Evolutionary conservation across 306 rosid genomes (phyloP).

Genomic region (Sphenostylis stenocarpa): DNA sequence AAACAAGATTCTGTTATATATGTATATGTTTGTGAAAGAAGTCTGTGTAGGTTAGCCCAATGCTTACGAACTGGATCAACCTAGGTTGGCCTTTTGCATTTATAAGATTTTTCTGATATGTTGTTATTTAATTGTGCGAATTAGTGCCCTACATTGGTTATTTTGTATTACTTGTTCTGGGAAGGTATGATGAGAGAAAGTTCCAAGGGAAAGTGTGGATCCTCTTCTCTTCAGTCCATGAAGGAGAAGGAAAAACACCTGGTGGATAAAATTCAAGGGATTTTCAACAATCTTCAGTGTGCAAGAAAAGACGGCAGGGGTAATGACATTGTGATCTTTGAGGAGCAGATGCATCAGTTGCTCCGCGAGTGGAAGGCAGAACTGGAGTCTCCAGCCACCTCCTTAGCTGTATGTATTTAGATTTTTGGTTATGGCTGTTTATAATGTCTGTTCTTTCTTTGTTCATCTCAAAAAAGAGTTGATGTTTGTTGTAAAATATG

Average conservation of each 20-base stretch:
- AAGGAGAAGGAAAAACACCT: conserved; percentile 83
- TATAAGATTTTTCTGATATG: background rate
- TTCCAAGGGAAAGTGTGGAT: conserved; percentile 62
- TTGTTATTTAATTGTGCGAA: background rate
- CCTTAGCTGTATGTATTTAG: conserved; percentile 47
- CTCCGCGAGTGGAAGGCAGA: conserved; percentile 93
- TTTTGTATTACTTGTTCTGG: conserved; percentile 3
- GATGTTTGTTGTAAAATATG: conserved; percentile 34
- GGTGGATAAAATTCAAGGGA: conserved; percentile 78
- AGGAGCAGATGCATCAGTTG: conserved; percentile 89
- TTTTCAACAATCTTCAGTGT: conserved; percentile 69
- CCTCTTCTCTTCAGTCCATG: conserved; percentile 63
- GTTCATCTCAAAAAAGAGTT: conserved; percentile 12
- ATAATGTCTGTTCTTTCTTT: background rate
- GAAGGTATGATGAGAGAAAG: conserved; percentile 60
- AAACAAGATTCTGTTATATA: background rate
- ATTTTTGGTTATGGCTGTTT: background rate
- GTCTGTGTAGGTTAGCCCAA: background rate
- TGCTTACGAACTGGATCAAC: background rate
- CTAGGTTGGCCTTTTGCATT: background rate
- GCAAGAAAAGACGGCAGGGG: conserved; percentile 87
- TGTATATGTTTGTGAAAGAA: no score
- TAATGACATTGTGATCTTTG: conserved; percentile 57
- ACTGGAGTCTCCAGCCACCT: conserved; percentile 83
- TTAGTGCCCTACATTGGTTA: background rate